These are phyloP conservation scores for Claviceps humidiphila DNA, from an alignment of 2,329 filamentous ascomycete species.

Conservation along the genomic window DNA sequence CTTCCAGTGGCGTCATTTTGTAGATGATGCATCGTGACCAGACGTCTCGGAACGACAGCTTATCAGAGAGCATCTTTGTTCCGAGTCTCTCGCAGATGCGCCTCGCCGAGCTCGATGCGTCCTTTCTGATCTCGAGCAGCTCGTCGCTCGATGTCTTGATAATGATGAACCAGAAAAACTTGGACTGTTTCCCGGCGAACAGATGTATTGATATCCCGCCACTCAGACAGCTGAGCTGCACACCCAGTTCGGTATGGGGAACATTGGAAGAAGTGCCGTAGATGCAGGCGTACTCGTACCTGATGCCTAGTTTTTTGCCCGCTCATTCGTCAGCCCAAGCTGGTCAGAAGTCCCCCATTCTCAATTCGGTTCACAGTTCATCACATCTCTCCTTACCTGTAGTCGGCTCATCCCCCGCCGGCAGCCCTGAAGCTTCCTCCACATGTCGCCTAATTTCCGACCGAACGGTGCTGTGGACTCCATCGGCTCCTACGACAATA, in stretches of 20 bases:
- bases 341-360: no score
- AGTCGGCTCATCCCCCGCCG: constrained; percentile 10
- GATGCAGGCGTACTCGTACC: constrained; percentile 3
- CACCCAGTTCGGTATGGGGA: background rate
- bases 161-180: constrained; percentile 4
- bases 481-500: constrained; percentile 29
- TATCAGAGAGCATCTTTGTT: constrained; percentile 14
- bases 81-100: constrained; percentile 13
- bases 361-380: background rate
- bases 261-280: constrained; percentile 3
- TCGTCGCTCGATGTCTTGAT: constrained; percentile 8
- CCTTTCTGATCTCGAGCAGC: constrained; percentile 14
- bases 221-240: constrained; percentile 1
- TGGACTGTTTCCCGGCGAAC: constrained; percentile 1
- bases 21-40: constrained; percentile 12
- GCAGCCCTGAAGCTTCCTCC: constrained; percentile 4
- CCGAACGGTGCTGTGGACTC: constrained; percentile 22
- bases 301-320: constrained; percentile 1
- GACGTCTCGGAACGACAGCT: constrained; percentile 20
- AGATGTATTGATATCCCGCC: constrained; percentile 3
- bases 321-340: no score
- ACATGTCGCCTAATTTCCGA: constrained; percentile 13
- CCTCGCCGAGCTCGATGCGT: background rate
- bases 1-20: constrained; percentile 17
- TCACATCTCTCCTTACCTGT: constrained; percentile 5